These are phyloP conservation scores for Yamadazyma dendronema DNA, from an alignment of 1,139 yeast species.

Conservation along the genomic window DNA sequence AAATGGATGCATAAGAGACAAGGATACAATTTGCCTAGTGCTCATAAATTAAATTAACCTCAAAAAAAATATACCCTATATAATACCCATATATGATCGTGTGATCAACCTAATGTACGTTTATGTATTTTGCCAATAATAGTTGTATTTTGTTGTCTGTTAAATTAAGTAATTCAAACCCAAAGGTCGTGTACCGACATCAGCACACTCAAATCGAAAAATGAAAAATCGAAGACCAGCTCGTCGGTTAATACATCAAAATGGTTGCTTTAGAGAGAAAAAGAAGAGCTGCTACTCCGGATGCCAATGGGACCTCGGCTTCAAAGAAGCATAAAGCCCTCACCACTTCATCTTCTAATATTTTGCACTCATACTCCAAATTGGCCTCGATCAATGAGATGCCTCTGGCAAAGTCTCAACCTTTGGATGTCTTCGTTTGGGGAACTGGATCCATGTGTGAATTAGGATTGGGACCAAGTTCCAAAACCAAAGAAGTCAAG, in stretches of 20 bases:
- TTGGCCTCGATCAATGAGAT: constrained; percentile 45
- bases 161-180: background rate
- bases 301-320: constrained; percentile 14
- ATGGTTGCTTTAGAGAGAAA: constrained; percentile 50
- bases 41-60: constrained; percentile 32
- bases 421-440: constrained; percentile 82
- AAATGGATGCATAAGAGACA: constrained; percentile 43
- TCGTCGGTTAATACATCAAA: background rate
- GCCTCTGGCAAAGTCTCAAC: constrained; percentile 41
- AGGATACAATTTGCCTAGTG: constrained; percentile 38
- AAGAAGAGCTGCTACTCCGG: constrained; percentile 23
- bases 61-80: background rate
- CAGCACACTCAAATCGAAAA: background rate
- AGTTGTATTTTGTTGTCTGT: background rate
- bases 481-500: constrained; percentile 87
- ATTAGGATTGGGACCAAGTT: constrained; percentile 87
- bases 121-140: background rate
- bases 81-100: background rate
- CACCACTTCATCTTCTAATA: constrained; percentile 38
- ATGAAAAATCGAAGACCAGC: background rate
- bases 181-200: background rate
- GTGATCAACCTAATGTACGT: constrained; percentile 1
- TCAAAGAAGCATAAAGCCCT: constrained; percentile 29
- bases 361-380: constrained; percentile 49
- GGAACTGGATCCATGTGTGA: constrained; percentile 98